Evolutionary conservation across 495 filamentous ascomycete genomes (phyloP), one percentile per base, ranked within the genome.

Genomic region (Talaromyces proteolyticus): DNA sequence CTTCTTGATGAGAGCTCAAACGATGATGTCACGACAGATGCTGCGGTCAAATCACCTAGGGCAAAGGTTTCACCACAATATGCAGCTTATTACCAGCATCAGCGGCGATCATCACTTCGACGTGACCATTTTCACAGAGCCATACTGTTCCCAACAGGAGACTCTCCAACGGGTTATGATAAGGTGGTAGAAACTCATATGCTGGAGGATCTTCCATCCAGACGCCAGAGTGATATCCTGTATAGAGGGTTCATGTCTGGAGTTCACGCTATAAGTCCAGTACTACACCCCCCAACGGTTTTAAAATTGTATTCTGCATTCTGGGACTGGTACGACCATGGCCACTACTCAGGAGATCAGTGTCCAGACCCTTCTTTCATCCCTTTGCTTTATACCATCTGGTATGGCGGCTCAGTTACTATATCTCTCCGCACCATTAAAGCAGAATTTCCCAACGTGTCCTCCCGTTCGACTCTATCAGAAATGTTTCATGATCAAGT

Each of bases 181-280:
- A 66, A 63, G 43, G 36, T 54, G 17, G 64, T 75, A 19, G 70
- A 73, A 23, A 66, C 70, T 3, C 66, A 75, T 34, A 72, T 69
- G 69, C 65, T 75, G 8, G 65, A 73, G 11, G 57, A 69, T 53
- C 56, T 75, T 21, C 70, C 72, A 19, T 69, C 66, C 1, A 67
- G 65, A 52, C 58, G 68, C n/a, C 72, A 75, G 47, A 75, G 72
- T 29, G 67, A 75, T 52, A 63, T 73, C 14, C 53, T 75, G 12
- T 75, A 73, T 50, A 70, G 66, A 49, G 70, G 69, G 1, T 75
- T 72, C 41, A 73, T 75, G 66, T 72, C 70, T 17, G 72, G 72
- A 5, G 53, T 75, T 10, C 72, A 75, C 36, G 69, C 69, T 8
- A 71, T 73, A 49, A 73, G 67, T 43, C 72, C 72, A 5, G 61